phyloP scores from a whole-genome alignment of 495 filamentous ascomycete genomes.

The Collariella sp. region DNA sequence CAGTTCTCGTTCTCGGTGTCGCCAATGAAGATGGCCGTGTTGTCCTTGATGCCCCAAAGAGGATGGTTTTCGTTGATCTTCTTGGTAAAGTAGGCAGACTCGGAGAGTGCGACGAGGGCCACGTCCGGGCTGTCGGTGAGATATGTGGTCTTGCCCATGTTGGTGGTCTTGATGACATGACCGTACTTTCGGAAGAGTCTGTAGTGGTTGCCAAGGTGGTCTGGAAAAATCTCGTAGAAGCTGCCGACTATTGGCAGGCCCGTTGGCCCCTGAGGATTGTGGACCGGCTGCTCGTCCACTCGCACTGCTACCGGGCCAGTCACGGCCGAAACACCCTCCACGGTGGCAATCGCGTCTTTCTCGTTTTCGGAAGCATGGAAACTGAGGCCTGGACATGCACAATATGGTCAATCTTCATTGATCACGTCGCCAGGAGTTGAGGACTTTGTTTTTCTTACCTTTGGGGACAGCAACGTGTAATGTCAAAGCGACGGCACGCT shows the following conservation, averaged over 20 bases:
- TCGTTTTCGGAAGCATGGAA: constrained; percentile 29
- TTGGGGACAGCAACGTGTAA: background rate
- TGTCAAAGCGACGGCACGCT: background rate
- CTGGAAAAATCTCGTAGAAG: constrained; percentile 49
- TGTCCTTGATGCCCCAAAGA: constrained; percentile 38
- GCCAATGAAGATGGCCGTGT: constrained; percentile 43
- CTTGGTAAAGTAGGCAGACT: constrained; percentile 46
- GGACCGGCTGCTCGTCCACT: constrained; percentile 37
- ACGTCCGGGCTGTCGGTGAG: constrained; percentile 44
- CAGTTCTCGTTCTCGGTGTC: constrained; percentile 47
- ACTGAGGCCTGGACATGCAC: constrained; percentile 26
- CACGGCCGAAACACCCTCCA: constrained; percentile 23
- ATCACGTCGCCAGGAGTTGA: background rate
- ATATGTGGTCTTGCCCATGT: constrained; percentile 43
- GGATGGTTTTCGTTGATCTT: constrained; percentile 43
- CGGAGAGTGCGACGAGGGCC: constrained; percentile 32
- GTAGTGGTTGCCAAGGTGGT: constrained; percentile 50
- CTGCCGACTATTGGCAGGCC: constrained; percentile 43
- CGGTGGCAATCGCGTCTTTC: constrained; percentile 14
- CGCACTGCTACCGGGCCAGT: constrained; percentile 31
- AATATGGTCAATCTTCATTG: background rate
- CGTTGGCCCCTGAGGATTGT: constrained; percentile 36
- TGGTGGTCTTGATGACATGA: constrained; percentile 44
- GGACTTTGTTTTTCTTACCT: background rate
- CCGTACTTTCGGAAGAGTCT: constrained; percentile 48